phyloP scores from a whole-genome alignment of 1,139 yeast genomes.

The Groenewaldozyma auringiensis region DNA sequence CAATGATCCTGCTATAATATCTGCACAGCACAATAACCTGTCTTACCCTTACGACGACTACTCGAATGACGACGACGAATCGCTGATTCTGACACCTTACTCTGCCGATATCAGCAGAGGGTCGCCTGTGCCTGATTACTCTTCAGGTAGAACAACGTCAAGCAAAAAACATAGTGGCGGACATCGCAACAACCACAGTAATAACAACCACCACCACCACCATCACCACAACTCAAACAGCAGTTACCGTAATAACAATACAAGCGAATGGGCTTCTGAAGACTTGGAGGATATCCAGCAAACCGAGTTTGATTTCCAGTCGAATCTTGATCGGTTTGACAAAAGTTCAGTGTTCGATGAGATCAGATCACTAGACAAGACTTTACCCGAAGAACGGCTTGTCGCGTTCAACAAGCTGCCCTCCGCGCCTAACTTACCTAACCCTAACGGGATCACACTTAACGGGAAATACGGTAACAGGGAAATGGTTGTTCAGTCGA shows the following conservation, averaged over 20 bases:
- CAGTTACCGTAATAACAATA: constrained; percentile 4
- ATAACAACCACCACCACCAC: constrained; percentile 7
- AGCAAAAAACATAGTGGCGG: neutral
- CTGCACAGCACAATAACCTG: too few species aligned
- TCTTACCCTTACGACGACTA: neutral
- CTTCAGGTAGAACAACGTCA: neutral
- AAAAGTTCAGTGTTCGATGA: constrained; percentile 74
- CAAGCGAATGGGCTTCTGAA: constrained; percentile 47
- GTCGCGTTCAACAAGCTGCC: constrained; percentile 61
- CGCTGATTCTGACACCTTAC: neutral
- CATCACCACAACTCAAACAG: constrained; percentile 4
- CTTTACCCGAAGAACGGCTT: constrained; percentile 54
- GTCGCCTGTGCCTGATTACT: neutral
- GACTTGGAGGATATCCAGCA: constrained; percentile 39
- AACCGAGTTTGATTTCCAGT: constrained; percentile 76
- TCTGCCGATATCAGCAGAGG: neutral
- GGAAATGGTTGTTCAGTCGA: constrained; percentile 62
- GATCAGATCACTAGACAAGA: constrained; percentile 55
- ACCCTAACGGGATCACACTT: constrained; percentile 5
- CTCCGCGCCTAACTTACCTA: too few species aligned
- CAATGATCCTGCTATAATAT: constrained; percentile 1
- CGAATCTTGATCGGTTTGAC: constrained; percentile 76
- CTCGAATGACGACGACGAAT: neutral
- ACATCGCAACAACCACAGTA: neutral
- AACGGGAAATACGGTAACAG: constrained; percentile 49